Base-by-base conservation (phyloP, 2,329 filamentous ascomycete species). In the Apiospora phragmitis region DNA sequence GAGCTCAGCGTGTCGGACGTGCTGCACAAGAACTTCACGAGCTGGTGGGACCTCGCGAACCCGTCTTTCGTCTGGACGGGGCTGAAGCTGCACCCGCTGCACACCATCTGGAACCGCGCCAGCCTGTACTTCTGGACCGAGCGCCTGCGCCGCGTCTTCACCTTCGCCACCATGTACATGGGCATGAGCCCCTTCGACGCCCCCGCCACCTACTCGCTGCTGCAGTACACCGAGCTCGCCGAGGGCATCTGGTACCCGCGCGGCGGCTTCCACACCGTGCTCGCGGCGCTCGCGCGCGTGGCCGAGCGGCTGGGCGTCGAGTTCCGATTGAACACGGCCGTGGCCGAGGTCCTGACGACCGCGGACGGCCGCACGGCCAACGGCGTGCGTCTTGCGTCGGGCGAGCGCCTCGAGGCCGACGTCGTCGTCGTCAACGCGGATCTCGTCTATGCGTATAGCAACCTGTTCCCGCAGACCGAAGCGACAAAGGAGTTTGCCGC, bases 161-260 rank as follows among this genome's bases (percentile, higher is more conserved):
- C 92, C 0, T 94, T 94, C 80, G 91, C 89, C 29, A 93, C 90
- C 75, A 94, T 94, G 92, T 94, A 94, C 77, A 92, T 94, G 90
- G 92, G 92, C 0, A 94, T 94, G 92, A 90, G 86, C 69, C 92
- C 92, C 0, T 94, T 92, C 77, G 91, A 93, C 77, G 92, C 92
- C 0, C 92, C 92, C 0, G 91, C 90, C 4, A 94, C 92, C 1
- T 94, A 94, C 80, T 91, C 87, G 67, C 79, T 94, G 71, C 82
- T 94, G 68, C 92, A 94, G 80, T 94, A 94, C 78, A 92, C 92
- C 0, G 92, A 94, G 81, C 81, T 93, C 42, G 90, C 90, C 0
- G 91, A 94, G 81, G 92, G 92, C 0, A 93, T 94, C 59, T 92
- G 91, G 89, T 94, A 93, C 80, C 91, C 91, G 0, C 84, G 87